phyloP scores from a whole-genome alignment of 495 filamentous ascomycete genomes.

The Trichoderma asperelloides region DNA sequence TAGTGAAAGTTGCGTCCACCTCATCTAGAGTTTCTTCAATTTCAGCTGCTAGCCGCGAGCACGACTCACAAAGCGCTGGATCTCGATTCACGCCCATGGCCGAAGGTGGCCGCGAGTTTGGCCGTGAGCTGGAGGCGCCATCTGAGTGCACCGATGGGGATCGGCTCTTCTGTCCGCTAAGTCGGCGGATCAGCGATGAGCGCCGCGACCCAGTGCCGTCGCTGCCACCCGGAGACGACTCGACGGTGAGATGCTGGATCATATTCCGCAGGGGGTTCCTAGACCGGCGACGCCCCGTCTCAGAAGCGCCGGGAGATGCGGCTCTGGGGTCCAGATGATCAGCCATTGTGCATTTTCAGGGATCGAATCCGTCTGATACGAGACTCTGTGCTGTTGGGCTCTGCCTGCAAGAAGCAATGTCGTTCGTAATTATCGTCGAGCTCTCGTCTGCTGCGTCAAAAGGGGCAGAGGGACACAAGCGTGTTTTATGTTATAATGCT shows the following conservation, averaged over 20 bases:
- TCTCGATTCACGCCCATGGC: neutral
- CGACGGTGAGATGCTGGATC: constrained; percentile 3
- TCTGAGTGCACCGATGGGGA: neutral
- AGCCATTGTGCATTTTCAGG: neutral
- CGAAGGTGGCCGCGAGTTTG: neutral
- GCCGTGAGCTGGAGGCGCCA: neutral
- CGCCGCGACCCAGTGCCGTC: neutral
- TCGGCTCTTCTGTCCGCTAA: constrained; percentile 2
- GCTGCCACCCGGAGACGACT: neutral
- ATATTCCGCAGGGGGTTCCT: neutral
- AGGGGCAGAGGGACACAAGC: neutral
- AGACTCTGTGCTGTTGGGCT: neutral
- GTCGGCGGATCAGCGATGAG: neutral
- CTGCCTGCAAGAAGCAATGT: neutral
- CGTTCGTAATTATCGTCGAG: neutral
- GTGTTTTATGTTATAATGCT: constrained; percentile 1
- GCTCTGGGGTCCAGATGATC: neutral
- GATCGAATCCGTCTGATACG: neutral
- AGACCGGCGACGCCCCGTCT: constrained; percentile 2
- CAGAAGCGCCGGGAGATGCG: neutral
- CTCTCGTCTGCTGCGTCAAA: neutral
- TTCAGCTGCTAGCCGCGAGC: neutral
- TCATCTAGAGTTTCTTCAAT: neutral
- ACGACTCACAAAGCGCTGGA: neutral
- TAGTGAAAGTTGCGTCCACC: neutral